Evolutionary conservation across 225 moss, liverwort and hornwort species (phyloP).

Genomic region (Ulota crispa): DNA sequence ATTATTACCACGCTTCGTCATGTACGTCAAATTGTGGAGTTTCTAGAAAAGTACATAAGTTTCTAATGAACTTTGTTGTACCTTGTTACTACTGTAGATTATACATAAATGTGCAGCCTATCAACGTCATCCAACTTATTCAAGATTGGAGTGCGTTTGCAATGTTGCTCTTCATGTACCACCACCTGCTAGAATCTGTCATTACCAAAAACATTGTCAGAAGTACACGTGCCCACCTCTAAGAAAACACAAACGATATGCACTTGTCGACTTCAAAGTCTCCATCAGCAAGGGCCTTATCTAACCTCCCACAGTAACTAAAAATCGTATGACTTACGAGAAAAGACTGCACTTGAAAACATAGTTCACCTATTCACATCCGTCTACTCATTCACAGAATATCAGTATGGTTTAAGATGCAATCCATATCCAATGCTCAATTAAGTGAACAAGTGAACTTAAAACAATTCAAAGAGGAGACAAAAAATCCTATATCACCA

Average conservation of each 20-base stretch:
- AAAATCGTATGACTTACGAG: not conserved
- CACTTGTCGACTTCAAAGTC: not conserved
- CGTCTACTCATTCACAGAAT: not conserved
- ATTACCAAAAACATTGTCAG: slow-evolving; percentile 37
- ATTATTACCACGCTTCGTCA: not conserved
- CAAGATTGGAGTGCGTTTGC: slow-evolving; percentile 20
- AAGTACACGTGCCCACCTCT: slow-evolving; percentile 21
- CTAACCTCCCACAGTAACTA: not conserved
- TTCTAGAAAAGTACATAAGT: slow-evolving; percentile 7
- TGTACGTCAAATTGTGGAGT: slow-evolving; percentile 1
- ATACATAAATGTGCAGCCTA: slow-evolving; percentile 17
- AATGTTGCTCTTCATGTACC: slow-evolving; percentile 34
- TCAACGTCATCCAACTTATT: slow-evolving; percentile 23
- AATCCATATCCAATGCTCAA: not conserved
- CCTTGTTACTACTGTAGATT: slow-evolving; percentile 11
- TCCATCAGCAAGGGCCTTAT: not conserved
- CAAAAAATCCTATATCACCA: not conserved
- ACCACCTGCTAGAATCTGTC: slow-evolving; percentile 48
- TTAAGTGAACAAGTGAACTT: not conserved
- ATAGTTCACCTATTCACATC: not conserved
- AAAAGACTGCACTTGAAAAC: not conserved
- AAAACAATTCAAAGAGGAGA: not conserved
- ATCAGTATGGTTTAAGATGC: not conserved
- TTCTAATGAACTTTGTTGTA: slow-evolving; percentile 2
- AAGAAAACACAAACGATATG: not conserved